Evolutionary conservation across 371 early-diverging fungal genomes (phyloP).

Genomic region (Actinomortierella ambigua): DNA sequence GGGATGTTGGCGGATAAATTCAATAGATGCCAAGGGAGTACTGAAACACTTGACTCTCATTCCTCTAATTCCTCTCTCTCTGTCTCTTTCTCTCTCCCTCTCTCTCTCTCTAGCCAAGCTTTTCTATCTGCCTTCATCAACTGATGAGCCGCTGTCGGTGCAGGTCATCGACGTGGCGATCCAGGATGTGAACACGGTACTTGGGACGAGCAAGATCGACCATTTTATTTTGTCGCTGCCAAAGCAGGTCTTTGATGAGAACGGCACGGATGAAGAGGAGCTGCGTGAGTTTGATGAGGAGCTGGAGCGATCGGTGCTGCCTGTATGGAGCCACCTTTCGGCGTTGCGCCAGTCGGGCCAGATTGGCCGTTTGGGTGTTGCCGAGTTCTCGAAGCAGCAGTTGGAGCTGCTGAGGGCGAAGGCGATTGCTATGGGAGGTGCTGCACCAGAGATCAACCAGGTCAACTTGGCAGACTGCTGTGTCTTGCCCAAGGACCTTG

Average conservation of each 20-base stretch:
- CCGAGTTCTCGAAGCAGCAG: slow-evolving; percentile 40
- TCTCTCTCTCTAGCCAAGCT: slow-evolving; percentile 49
- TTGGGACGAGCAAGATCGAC: slow-evolving; percentile 52
- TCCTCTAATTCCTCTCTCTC: not conserved
- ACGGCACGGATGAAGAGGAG: slow-evolving; percentile 42
- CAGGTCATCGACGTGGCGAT: slow-evolving; percentile 47
- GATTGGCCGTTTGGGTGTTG: slow-evolving; percentile 39
- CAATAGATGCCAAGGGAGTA: too few species aligned
- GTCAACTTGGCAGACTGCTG: slow-evolving; percentile 57
- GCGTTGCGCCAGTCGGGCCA: slow-evolving; percentile 24
- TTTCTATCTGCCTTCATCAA: slow-evolving; percentile 46
- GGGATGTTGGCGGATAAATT: too few species aligned
- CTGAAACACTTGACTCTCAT: too few species aligned
- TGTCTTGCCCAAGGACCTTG: slow-evolving; percentile 52
- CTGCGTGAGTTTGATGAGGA: slow-evolving; percentile 18
- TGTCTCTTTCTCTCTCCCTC: not conserved
- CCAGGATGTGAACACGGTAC: slow-evolving; percentile 45
- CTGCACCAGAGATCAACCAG: slow-evolving; percentile 40
- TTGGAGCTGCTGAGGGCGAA: slow-evolving; percentile 28
- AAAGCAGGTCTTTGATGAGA: slow-evolving; percentile 40
- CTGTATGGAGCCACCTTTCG: slow-evolving; percentile 33
- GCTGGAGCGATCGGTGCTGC: slow-evolving; percentile 16
- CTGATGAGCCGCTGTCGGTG: slow-evolving; percentile 23
- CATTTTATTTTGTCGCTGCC: slow-evolving; percentile 55
- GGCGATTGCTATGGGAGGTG: slow-evolving; percentile 3